A percentile compares a stretch with the other conserved stretches of the same genome.
Evolutionary conservation across 257 asterid species (phyloP).

Genomic region (Linaria vulgaris): DNA sequence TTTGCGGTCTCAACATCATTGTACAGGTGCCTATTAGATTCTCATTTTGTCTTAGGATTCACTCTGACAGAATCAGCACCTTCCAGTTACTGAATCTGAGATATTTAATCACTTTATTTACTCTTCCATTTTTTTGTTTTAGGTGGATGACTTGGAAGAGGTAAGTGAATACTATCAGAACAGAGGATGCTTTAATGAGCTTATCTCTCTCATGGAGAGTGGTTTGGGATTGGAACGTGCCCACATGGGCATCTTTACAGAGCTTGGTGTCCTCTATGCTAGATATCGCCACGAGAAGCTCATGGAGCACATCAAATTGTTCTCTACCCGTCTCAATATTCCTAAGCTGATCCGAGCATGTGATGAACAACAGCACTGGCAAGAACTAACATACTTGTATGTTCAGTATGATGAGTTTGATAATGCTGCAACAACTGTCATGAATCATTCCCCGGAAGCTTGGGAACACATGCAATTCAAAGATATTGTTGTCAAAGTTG

Average conservation of each 20-base stretch:
- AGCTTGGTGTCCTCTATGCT: conserved; percentile 95
- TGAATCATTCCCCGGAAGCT: conserved; percentile 99
- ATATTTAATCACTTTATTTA: conserved; percentile 3
- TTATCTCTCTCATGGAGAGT: conserved; percentile 98
- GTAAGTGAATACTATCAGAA: conserved; percentile 96
- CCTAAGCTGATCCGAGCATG: conserved; percentile 99
- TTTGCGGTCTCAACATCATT: conserved; percentile 97
- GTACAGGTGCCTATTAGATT: conserved; percentile 63
- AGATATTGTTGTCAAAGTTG: conserved; percentile 66
- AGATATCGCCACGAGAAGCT: conserved; percentile 99
- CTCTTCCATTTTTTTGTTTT: conserved; percentile 24
- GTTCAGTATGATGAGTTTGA: conserved; percentile 96
- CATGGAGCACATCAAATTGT: conserved; percentile 97
- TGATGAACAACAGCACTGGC: conserved; percentile 99
- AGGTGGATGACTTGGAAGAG: conserved; percentile 99
- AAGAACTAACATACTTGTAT: conserved; percentile 88
- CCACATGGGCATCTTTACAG: conserved; percentile 99
- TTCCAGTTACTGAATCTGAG: not conserved
- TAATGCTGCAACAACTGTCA: conserved; percentile 98
- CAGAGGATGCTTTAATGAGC: conserved; percentile 96
- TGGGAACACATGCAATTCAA: conserved; percentile 99
- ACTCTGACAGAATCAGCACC: not conserved
- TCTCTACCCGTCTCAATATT: conserved; percentile 91
- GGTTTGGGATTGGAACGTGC: conserved; percentile 99
- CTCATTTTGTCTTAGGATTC: not conserved